These are phyloP conservation scores for Coleophoma crateriformis DNA, from an alignment of 2,329 filamentous ascomycete species.

Conservation along the genomic window DNA sequence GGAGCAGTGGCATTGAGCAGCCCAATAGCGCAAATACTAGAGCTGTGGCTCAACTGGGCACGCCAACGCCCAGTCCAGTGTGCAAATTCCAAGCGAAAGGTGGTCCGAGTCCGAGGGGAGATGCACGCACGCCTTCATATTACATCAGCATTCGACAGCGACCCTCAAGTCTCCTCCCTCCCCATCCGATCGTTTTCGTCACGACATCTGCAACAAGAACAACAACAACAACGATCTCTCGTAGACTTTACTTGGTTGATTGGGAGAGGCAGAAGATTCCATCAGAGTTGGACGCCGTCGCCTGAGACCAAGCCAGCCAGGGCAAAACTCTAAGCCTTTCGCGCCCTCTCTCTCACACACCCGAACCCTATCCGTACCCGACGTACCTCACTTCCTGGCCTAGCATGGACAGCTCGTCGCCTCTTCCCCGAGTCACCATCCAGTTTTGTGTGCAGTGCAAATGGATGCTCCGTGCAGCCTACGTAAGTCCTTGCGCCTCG, in stretches of 20 bases:
- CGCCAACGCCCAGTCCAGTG: too few species aligned
- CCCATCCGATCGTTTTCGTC: too few species aligned
- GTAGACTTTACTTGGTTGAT: background rate
- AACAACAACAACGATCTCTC: background rate
- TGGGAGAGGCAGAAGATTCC: background rate
- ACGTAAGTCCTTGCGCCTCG: conserved; percentile 49
- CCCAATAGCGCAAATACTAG: too few species aligned
- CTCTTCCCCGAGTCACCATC: conserved; percentile 74
- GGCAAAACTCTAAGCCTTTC: background rate
- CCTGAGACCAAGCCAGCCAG: background rate
- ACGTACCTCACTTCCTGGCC: background rate
- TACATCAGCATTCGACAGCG: too few species aligned
- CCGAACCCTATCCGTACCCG: background rate
- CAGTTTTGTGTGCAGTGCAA: conserved; percentile 91
- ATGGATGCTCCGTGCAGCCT: conserved; percentile 84
- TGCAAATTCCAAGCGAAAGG: too few species aligned
- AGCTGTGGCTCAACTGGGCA: too few species aligned
- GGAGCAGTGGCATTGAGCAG: too few species aligned
- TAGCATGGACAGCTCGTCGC: conserved; percentile 16
- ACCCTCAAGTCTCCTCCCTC: too few species aligned
- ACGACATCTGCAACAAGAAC: background rate
- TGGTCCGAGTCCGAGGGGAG: too few species aligned
- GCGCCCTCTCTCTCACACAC: background rate
- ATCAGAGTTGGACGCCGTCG: too few species aligned
- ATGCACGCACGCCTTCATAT: too few species aligned